phyloP scores from a whole-genome alignment of 1,139 yeast genomes.

The Pichia cactophila region DNA sequence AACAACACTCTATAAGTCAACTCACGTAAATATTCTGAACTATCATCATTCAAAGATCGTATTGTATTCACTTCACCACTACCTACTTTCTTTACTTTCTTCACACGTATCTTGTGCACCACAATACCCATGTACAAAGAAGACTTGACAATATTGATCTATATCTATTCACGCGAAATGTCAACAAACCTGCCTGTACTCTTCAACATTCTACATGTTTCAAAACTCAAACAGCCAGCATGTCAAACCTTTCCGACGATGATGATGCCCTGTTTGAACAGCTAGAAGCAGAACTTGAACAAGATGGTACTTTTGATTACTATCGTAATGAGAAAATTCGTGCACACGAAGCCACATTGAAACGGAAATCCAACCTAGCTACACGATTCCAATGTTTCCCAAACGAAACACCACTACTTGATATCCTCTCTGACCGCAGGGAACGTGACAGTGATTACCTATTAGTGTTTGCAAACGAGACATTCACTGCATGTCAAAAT shows the following conservation, averaged over 20 bases:
- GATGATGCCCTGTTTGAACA: conserved; percentile 12
- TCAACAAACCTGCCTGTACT: not conserved
- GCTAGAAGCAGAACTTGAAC: conserved; percentile 10
- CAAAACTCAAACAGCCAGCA: not conserved
- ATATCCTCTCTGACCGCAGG: conserved; percentile 32
- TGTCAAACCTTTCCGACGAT: not conserved
- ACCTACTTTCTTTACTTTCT: not conserved
- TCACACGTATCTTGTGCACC: not conserved
- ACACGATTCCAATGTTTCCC: conserved; percentile 32
- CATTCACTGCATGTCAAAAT: conserved; percentile 50
- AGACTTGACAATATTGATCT: not conserved
- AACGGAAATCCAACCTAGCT: conserved; percentile 24
- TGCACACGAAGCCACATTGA: conserved; percentile 31
- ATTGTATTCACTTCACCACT: not conserved
- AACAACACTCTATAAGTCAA: not conserved
- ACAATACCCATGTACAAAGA: not conserved
- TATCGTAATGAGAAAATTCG: conserved; percentile 31
- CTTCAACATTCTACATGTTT: not conserved
- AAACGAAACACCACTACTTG: conserved; percentile 52
- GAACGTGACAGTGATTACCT: conserved; percentile 35
- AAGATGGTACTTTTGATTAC: conserved; percentile 10
- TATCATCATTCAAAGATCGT: not conserved
- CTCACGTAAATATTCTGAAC: not conserved
- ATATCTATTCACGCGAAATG: not conserved
- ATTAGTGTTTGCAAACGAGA: conserved; percentile 59